Evolutionary conservation across 1,284 basidiomycete species (phyloP).

Genomic region (Ganoderma resinaceum): DNA sequence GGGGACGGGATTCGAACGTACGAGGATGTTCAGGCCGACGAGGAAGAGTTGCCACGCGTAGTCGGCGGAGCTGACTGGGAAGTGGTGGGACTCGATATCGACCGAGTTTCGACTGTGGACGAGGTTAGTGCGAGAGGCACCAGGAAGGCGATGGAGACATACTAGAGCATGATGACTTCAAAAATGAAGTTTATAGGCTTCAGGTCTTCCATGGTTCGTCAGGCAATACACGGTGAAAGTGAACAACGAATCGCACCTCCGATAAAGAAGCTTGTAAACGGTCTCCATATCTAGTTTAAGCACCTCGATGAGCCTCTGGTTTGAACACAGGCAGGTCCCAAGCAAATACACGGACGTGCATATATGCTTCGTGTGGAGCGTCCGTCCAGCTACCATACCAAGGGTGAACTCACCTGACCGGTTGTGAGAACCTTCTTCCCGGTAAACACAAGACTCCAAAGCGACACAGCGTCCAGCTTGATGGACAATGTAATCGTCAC

Average conservation of each 20-base stretch:
- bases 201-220: slow-evolving; percentile 37
- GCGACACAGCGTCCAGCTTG: slow-evolving; percentile 62
- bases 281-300: slow-evolving; percentile 70
- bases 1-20: slow-evolving; percentile 18
- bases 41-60: slow-evolving; percentile 77
- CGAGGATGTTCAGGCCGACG: slow-evolving; percentile 51
- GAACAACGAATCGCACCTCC: slow-evolving; percentile 57
- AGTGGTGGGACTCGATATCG: slow-evolving; percentile 71
- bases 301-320: neutral
- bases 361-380: neutral
- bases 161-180: slow-evolving; percentile 83
- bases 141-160: neutral
- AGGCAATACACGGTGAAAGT: slow-evolving; percentile 45
- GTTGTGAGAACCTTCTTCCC: slow-evolving; percentile 52
- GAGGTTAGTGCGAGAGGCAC: neutral
- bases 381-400: neutral
- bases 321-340: neutral
- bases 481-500: slow-evolving; percentile 68
- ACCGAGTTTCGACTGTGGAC: slow-evolving; percentile 64
- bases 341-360: neutral
- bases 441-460: slow-evolving; percentile 66
- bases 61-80: slow-evolving; percentile 67
- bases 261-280: slow-evolving; percentile 80
- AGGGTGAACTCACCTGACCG: slow-evolving; percentile 56
- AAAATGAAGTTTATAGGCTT: slow-evolving; percentile 66